Conservation (phyloP, 177 flowering plant genomes). For the Telopea speciosissima region DNA sequence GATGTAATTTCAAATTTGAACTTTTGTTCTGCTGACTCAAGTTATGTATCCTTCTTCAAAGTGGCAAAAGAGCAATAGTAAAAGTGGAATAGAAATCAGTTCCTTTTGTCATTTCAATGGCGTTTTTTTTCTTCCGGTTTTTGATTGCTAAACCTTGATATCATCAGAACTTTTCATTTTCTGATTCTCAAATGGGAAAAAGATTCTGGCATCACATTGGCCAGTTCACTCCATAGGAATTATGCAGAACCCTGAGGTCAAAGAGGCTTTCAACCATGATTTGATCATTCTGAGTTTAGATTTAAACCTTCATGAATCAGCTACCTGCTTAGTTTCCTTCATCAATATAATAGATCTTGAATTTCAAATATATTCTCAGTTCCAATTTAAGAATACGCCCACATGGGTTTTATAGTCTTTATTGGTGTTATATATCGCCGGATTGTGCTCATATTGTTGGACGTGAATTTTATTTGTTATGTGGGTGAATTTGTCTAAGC, state of each 20-base stretch:
- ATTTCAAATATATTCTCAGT: no score
- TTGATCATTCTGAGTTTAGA: no score
- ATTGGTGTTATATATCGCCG: no score
- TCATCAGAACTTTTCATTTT: background rate
- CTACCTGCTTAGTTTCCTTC: no score
- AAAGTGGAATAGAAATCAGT: conserved; percentile 14
- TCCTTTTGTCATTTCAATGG: background rate
- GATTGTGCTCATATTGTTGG: no score
- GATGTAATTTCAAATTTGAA: conserved; percentile 13
- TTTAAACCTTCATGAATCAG: no score
- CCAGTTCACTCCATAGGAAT: background rate
- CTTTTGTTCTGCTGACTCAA: conserved; percentile 8
- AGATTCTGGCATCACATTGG: background rate
- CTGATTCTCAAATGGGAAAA: background rate
- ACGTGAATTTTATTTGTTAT: no score
- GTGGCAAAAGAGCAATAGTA: conserved; percentile 18
- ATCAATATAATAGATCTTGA: no score
- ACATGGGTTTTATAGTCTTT: no score
- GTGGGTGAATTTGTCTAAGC: no score
- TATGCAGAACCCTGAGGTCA: background rate
- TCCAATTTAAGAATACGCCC: no score
- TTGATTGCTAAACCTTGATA: background rate
- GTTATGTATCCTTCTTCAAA: background rate
- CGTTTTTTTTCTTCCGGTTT: background rate
- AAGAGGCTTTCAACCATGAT: background rate